These are phyloP conservation scores for Benincasa hispida DNA, from an alignment of 306 rosid species.

Conservation along the genomic window DNA sequence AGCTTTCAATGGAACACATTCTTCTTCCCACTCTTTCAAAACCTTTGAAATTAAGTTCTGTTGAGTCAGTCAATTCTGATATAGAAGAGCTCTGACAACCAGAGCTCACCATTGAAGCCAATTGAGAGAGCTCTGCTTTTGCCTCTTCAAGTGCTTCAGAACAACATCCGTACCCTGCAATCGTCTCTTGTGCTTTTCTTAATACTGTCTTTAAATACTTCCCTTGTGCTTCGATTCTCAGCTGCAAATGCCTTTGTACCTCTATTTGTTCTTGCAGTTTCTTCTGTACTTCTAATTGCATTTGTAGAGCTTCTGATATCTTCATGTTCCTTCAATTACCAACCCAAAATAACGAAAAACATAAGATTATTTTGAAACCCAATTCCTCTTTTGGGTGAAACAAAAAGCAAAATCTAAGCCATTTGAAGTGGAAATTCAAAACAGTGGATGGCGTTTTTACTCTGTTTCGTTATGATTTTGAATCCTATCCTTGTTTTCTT, in stretches of 20 bases:
- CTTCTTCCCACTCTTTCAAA: slow-evolving; percentile 34
- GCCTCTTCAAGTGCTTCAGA: slow-evolving; percentile 49
- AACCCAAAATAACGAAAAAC: background rate
- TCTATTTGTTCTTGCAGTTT: slow-evolving; percentile 75
- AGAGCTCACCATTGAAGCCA: slow-evolving; percentile 54
- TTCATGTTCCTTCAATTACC: slow-evolving; percentile 17
- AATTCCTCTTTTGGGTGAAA: background rate
- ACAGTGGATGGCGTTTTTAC: slow-evolving; percentile 31
- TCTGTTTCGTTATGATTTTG: slow-evolving; percentile 30
- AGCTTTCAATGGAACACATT: slow-evolving; percentile 67
- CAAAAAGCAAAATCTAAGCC: background rate
- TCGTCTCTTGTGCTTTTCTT: slow-evolving; percentile 70
- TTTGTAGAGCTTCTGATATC: slow-evolving; percentile 64
- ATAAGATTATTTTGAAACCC: background rate
- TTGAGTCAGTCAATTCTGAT: slow-evolving; percentile 64
- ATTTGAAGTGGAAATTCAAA: background rate
- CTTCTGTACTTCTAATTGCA: slow-evolving; percentile 79
- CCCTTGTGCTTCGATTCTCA: slow-evolving; percentile 91
- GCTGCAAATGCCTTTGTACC: slow-evolving; percentile 86
- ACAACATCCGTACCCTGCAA: slow-evolving; percentile 41
- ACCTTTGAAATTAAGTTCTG: slow-evolving; percentile 21
- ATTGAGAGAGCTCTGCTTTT: slow-evolving; percentile 67
- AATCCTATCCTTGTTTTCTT: slow-evolving; percentile 38
- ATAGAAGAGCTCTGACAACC: slow-evolving; percentile 52
- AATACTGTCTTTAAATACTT: slow-evolving; percentile 79